Evolutionary conservation across 495 filamentous ascomycete genomes (phyloP).

Genomic region (Neurospora sublineolata): DNA sequence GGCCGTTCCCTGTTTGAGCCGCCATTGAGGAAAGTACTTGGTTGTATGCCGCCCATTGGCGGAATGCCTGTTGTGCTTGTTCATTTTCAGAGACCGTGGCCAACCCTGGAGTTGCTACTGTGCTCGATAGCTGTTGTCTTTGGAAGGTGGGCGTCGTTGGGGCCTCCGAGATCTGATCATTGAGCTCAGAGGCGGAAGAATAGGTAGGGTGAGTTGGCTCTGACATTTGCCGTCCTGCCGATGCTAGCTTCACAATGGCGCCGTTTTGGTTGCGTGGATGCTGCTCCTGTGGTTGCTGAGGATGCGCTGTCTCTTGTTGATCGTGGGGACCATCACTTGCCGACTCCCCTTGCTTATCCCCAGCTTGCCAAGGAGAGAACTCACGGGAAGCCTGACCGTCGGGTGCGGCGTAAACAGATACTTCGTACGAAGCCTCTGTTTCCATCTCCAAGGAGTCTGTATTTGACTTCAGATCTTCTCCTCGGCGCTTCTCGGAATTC

Average conservation of each 20-base stretch:
- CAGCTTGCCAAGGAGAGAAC: background rate
- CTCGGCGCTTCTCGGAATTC: background rate
- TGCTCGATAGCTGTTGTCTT: background rate
- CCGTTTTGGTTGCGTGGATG: background rate
- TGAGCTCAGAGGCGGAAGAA: background rate
- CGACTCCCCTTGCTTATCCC: background rate
- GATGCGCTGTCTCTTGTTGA: background rate
- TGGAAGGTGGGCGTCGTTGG: background rate
- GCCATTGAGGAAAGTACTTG: background rate
- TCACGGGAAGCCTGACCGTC: background rate
- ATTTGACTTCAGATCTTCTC: background rate
- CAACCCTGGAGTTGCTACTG: background rate
- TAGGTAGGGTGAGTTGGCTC: background rate
- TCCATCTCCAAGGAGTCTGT: background rate
- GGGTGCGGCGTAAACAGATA: background rate
- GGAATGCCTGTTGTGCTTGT: background rate
- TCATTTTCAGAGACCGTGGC: background rate
- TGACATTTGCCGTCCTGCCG: background rate
- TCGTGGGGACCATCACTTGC: background rate
- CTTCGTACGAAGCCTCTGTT: background rate
- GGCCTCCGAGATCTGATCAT: background rate
- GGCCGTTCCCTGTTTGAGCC: background rate
- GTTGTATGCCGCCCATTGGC: background rate
- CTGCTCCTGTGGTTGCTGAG: background rate
- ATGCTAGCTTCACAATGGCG: background rate